Evolutionary conservation across 768 basidiomycete species (phyloP).

Genomic region (Tulasnella sp.): DNA sequence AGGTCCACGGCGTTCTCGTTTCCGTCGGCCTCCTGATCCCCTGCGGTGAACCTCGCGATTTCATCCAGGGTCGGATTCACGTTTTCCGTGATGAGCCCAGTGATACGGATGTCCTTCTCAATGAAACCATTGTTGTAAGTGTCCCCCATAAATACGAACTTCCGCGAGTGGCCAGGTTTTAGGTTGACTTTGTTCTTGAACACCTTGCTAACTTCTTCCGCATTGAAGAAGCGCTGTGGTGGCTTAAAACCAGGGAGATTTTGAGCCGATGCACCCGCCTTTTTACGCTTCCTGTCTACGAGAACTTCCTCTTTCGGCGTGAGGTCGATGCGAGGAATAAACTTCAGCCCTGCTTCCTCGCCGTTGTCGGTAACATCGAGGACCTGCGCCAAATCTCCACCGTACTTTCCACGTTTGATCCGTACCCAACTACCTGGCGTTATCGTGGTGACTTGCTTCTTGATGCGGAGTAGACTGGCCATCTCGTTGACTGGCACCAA

Average conservation of each 20-base stretch:
- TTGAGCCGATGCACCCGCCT: slow-evolving; percentile 37
- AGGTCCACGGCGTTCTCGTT: slow-evolving; percentile 66
- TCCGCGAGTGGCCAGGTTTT: slow-evolving; percentile 37
- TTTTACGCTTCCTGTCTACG: slow-evolving; percentile 66
- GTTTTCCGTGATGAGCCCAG: slow-evolving; percentile 67
- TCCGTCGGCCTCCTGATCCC: slow-evolving; percentile 50
- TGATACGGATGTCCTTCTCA: slow-evolving; percentile 88
- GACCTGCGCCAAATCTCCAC: slow-evolving; percentile 91
- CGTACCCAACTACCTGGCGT: slow-evolving; percentile 90
- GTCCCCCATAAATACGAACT: slow-evolving; percentile 83
- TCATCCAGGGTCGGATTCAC: slow-evolving; percentile 95
- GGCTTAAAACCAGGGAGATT: slow-evolving; percentile 48
- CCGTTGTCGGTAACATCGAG: slow-evolving; percentile 88
- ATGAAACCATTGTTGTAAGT: slow-evolving; percentile 92
- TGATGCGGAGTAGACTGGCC: slow-evolving; percentile 91
- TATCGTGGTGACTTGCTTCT: slow-evolving; percentile 82
- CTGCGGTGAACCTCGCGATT: slow-evolving; percentile 78
- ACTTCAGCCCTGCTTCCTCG: slow-evolving; percentile 85
- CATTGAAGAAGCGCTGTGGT: slow-evolving; percentile 86
- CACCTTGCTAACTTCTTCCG: slow-evolving; percentile 80
- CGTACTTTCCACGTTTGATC: slow-evolving; percentile 85
- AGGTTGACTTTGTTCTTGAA: slow-evolving; percentile 72
- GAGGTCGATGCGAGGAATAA: slow-evolving; percentile 95
- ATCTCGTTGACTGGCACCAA: slow-evolving; percentile 96
- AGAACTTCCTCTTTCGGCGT: slow-evolving; percentile 68